Conservation (phyloP, 129 eudicot genomes). For the Saposhnikovia divaricata region DNA sequence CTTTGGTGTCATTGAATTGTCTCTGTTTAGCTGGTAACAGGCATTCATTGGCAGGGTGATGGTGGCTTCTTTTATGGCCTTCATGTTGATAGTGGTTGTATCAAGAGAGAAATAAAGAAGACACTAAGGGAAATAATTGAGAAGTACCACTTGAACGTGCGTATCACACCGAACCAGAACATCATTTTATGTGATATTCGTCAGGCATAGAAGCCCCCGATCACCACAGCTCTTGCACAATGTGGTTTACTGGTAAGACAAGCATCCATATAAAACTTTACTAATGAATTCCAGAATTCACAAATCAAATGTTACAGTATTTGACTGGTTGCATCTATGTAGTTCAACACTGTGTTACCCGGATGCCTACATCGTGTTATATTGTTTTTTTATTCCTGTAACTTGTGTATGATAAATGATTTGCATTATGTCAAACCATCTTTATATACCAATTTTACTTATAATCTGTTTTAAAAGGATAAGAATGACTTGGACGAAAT, state of each 20-base stretch:
- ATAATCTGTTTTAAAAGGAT: neutral
- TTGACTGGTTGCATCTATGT: neutral
- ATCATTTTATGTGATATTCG: conserved; percentile 76
- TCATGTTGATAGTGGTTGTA: conserved; percentile 92
- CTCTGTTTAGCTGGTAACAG: too few species aligned
- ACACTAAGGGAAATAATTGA: conserved; percentile 78
- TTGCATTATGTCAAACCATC: neutral
- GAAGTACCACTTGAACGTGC: conserved; percentile 78
- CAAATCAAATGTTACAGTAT: neutral
- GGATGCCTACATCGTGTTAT: neutral
- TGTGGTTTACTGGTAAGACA: conserved; percentile 78
- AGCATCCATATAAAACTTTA: too few species aligned
- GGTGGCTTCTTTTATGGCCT: conserved; percentile 89
- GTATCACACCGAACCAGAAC: conserved; percentile 93
- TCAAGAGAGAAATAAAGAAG: conserved; percentile 71
- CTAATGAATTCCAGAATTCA: neutral
- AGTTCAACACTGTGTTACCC: neutral
- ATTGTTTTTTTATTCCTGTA: neutral
- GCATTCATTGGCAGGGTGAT: conserved; percentile 68
- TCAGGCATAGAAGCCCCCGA: conserved; percentile 79
- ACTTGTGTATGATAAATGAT: neutral
- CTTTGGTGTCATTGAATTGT: too few species aligned
- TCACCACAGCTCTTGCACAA: conserved; percentile 84
- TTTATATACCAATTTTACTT: neutral
- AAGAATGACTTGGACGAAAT: neutral